Base-by-base conservation (phyloP, 2,329 filamentous ascomycete genomes). In the Trichoderma sp. region DNA sequence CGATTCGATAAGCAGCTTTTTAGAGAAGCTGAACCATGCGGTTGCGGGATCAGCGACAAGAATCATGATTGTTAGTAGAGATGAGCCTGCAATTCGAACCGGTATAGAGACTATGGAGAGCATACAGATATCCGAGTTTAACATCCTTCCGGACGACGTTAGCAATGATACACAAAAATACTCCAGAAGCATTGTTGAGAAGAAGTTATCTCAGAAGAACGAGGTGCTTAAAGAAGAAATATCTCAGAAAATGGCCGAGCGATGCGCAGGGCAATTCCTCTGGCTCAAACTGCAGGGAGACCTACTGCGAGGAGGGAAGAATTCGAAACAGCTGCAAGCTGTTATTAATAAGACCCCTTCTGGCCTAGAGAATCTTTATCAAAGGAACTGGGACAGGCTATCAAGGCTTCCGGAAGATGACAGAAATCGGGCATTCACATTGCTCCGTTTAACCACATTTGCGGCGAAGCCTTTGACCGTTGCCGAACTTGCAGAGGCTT, bases 251-350 rank as follows among this genome's bases (percentile, higher is more conserved):
- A 72, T 80, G 65, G 66, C 76, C 0, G 58, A 73, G 3, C 68
- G 72, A 1, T 78, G 74, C 29, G 69, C 76, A 1, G 79, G 76
- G 0, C 78, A 79, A 45, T 80, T 80, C 37, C 52, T 80, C 0
- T 79, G 73, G 71, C 69, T 80, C 1, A 76, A 73, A 15, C 35
- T 80, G 68, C 72, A 78, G 12, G 73, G 74, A 8, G 35, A 71
- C 1, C 68, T 72, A 4, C 53, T 80, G 0, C 66, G 70, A 0
- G 70, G 61, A 6, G 69, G 74, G 0, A 76, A 74, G 68, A 77
- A 72, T 22, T 70, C 71, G 39, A 75, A 73, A 15, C 72, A 77
- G 29, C 70, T 80, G 0, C 64, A 76, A n/a, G 54, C 70, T 5
- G 67, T 70, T 0, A 73, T 80, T 8, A 56, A 76, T 0, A 67